Conservation (phyloP, 2,329 filamentous ascomycete genomes). For the Alternaria arborescens region DNA sequence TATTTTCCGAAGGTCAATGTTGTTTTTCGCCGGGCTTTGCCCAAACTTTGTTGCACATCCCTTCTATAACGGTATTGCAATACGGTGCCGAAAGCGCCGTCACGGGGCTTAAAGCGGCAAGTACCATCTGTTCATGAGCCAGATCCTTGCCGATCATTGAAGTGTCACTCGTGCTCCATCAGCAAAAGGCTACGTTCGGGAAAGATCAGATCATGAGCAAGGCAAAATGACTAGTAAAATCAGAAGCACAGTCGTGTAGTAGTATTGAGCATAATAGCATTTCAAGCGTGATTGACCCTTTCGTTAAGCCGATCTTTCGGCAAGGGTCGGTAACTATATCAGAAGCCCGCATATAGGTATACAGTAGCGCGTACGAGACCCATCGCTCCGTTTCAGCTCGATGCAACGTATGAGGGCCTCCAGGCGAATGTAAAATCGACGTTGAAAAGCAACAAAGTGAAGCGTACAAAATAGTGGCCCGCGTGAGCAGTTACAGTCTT, state of each 20-base stretch:
- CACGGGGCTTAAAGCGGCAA: conserved; percentile 19
- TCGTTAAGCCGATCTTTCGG: conserved; percentile 17
- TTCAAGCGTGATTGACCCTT: conserved; percentile 18
- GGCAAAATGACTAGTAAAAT: conserved; percentile 10
- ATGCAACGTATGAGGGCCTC: conserved; percentile 15
- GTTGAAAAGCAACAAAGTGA: conserved; percentile 18
- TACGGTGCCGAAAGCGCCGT: conserved; percentile 11
- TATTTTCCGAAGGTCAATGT: conserved; percentile 6
- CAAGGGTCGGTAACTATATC: conserved; percentile 26
- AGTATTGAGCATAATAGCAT: conserved; percentile 20
- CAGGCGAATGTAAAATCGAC: conserved; percentile 12
- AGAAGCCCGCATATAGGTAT: conserved; percentile 27
- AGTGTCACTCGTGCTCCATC: conserved; percentile 14
- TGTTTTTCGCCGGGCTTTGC: not conserved
- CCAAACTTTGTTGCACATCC: conserved; percentile 2
- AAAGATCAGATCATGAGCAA: conserved; percentile 1
- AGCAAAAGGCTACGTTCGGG: not conserved
- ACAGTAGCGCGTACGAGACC: conserved; percentile 25
- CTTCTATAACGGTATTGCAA: conserved; percentile 9
- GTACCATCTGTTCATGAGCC: conserved; percentile 26
- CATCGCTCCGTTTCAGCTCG: conserved; percentile 26
- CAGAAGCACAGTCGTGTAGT: conserved; percentile 7
- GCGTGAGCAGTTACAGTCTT: conserved; percentile 55
- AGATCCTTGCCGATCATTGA: conserved; percentile 16
- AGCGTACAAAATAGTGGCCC: conserved; percentile 46